Conservation (phyloP, 2,329 filamentous ascomycete species). For the Alternaria atra region DNA sequence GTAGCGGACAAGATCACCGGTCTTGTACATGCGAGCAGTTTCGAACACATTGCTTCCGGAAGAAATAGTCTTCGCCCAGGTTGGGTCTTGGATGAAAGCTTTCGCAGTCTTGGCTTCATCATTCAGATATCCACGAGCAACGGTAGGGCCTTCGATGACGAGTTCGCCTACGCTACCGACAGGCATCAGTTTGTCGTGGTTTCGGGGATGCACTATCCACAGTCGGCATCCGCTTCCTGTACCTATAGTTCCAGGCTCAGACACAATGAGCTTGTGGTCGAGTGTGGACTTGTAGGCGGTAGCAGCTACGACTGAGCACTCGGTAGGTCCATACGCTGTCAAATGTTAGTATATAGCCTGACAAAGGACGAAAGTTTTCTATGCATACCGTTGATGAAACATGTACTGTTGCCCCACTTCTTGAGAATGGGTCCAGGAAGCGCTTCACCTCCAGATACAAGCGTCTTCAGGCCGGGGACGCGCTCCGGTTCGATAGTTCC, state of each 20-base stretch:
- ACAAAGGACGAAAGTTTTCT: conserved; percentile 10
- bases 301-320: conserved; percentile 41
- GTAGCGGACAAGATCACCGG: conserved; percentile 32
- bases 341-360: neutral
- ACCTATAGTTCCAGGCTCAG: conserved; percentile 43
- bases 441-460: conserved; percentile 57
- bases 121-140: conserved; percentile 43
- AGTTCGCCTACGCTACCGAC: conserved; percentile 45
- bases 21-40: conserved; percentile 31
- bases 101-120: conserved; percentile 36
- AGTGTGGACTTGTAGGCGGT: conserved; percentile 35
- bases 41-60: conserved; percentile 22
- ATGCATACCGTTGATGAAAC: conserved; percentile 57
- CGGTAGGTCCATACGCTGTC: conserved; percentile 45
- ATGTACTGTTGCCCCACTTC: conserved; percentile 54
- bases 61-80: conserved; percentile 28
- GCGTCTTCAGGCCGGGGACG: conserved; percentile 53
- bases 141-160: conserved; percentile 59
- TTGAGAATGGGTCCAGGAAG: conserved; percentile 53
- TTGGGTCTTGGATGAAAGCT: conserved; percentile 42
- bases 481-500: conserved; percentile 54
- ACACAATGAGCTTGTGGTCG: conserved; percentile 36
- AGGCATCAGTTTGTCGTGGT: conserved; percentile 48
- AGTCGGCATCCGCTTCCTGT: conserved; percentile 40
- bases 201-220: conserved; percentile 54